phyloP scores from a whole-genome alignment of 2,329 filamentous ascomycete genomes.

The Aspergillus fumigatiaffinis region DNA sequence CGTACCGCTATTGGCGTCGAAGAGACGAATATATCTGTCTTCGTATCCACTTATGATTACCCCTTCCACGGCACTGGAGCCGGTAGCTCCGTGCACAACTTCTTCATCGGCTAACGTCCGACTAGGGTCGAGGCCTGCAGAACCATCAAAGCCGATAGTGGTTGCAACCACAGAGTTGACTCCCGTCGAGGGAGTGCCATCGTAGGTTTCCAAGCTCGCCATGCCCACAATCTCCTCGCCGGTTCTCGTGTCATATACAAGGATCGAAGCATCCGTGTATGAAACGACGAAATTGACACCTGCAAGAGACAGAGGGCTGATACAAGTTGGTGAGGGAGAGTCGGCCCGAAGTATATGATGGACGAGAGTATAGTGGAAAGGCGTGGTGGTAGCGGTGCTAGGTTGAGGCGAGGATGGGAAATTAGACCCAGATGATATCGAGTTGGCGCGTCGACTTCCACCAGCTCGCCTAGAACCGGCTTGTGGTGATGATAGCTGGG shows the following conservation, averaged over 20 bases:
- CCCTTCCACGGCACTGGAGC: conserved; percentile 78
- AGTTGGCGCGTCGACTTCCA: conserved; percentile 81
- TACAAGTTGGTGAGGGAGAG: conserved; percentile 77
- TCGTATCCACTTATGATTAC: conserved; percentile 96
- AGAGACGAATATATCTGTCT: conserved; percentile 93
- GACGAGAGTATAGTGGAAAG: conserved; percentile 82
- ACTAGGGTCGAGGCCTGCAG: conserved; percentile 57
- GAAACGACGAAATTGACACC: conserved; percentile 91
- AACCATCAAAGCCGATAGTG: conserved; percentile 71
- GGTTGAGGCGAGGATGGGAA: conserved; percentile 89
- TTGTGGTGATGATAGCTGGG: conserved; percentile 77
- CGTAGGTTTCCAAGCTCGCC: conserved; percentile 91
- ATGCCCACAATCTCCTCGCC: conserved; percentile 90
- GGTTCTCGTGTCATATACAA: conserved; percentile 87
- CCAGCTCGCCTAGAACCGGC: conserved; percentile 66
- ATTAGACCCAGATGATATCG: conserved; percentile 88
- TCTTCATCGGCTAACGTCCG: conserved; percentile 66
- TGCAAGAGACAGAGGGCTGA: conserved; percentile 76
- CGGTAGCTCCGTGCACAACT: conserved; percentile 74
- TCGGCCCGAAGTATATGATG: conserved; percentile 76
- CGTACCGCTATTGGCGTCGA: conserved; percentile 97
- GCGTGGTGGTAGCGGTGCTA: conserved; percentile 75
- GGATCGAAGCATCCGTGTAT: conserved; percentile 82
- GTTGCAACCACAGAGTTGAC: conserved; percentile 91
- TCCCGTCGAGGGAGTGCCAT: conserved; percentile 74